Evolutionary conservation across 2,329 filamentous ascomycete species (phyloP).

Genomic region (Pseudogymnoascus sp.): DNA sequence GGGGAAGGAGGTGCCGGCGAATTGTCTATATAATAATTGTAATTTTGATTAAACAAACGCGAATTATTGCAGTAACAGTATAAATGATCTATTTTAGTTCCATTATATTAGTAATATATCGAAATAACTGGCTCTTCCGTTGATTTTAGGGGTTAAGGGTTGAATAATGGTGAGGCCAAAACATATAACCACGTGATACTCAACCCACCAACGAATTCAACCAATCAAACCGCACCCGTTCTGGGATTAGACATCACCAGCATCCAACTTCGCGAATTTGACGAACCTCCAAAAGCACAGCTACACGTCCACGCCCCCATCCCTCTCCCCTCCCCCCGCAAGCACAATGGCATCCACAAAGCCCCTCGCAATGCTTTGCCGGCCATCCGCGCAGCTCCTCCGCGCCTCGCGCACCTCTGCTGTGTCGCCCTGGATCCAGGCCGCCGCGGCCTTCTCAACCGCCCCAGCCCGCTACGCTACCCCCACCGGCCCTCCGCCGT

Average conservation of each 20-base stretch:
- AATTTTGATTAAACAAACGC: neutral
- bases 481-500: constrained; percentile 68
- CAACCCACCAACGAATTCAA: neutral
- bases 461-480: constrained; percentile 39
- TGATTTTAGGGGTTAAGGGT: constrained; percentile 1
- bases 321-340: constrained; percentile 19
- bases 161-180: neutral
- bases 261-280: constrained; percentile 14
- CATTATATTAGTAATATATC: neutral
- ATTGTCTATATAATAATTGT: neutral
- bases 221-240: constrained; percentile 5
- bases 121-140: neutral
- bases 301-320: constrained; percentile 14
- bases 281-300: constrained; percentile 11
- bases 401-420: constrained; percentile 21
- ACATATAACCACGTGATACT: neutral
- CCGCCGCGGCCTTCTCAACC: constrained; percentile 25
- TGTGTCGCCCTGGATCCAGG: neutral
- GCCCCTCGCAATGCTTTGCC: constrained; percentile 30
- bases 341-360: constrained; percentile 28
- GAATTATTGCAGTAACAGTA: neutral
- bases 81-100: neutral
- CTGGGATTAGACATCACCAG: constrained; percentile 7
- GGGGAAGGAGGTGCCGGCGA: neutral
- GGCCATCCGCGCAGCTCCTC: constrained; percentile 24